Base-by-base conservation (phyloP, 805 yeast species). In the Saturnispora serradocipensis region DNA sequence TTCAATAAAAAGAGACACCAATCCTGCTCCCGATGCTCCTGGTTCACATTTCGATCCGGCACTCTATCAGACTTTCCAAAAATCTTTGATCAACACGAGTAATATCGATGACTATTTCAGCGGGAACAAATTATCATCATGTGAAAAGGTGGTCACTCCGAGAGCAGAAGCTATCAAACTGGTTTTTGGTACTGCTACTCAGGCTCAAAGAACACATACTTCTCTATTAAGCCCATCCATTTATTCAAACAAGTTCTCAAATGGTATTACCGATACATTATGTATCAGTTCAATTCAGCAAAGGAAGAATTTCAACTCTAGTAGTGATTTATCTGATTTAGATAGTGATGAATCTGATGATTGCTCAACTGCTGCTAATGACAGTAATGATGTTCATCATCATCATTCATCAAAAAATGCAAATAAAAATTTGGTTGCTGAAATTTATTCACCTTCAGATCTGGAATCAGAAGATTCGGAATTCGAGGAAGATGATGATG, bases 111-210 rank as follows among this genome's bases (percentile, higher is more conserved):
- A 61, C 59, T 53, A 57, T 57, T 48, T 58, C 28, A 25, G 54
- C 6, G 57, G 55, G 25, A 49, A 56, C 43, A 49, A 47, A 44
- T 34, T 55, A 1, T 45, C 47, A n/a, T 24, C 47, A 8, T 48
- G 45, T 18, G 56, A 48, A 20, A 50, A 47, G 8, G 53, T 51
- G 20, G 51, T 61, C 15, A 67, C 72, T 3, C 72, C 72, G 18
- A 60, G 72, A 48, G 72, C 68, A 13, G 71, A 68, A 48, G 70
- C 70, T n/a, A 69, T 69, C 48, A 59, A 61, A 48, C 53, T 67
- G 47, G 72, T 68, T 32, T 69, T 69, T 53, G 70, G 67, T 54
- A 66, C 71, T 1, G 70, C 67, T 25, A 65, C 61, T 25, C 62
- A 56, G 32, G 59, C 66, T n/a, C 67, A 65, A 52, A 53, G 68